A percentile compares a stretch with the other conserved stretches of the same genome.
Conservation (phyloP, 2,329 filamentous ascomycete species). For the Emergomyces orientalis region DNA sequence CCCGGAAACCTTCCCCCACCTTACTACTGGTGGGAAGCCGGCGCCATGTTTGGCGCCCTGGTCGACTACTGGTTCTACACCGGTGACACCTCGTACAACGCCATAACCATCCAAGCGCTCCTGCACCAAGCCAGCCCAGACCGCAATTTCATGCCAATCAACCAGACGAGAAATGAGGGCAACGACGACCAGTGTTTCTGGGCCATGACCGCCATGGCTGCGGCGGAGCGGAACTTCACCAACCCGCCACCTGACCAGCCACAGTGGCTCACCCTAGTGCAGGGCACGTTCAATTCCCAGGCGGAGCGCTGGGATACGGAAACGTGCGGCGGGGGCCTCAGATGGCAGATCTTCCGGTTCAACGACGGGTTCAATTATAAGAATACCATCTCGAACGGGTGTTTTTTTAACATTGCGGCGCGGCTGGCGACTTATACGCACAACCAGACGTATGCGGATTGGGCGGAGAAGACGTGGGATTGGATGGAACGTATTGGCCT, state of each 20-base stretch:
- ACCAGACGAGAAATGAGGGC: conserved; percentile 22
- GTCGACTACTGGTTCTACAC: conserved; percentile 84
- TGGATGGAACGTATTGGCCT: conserved; percentile 36
- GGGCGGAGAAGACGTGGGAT: conserved; percentile 29
- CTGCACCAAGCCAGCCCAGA: conserved; percentile 58
- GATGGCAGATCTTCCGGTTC: conserved; percentile 66
- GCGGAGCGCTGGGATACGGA: conserved; percentile 56
- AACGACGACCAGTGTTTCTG: conserved; percentile 39
- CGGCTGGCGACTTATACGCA: conserved; percentile 32
- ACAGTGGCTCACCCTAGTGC: conserved; percentile 63
- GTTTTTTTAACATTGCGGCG: conserved; percentile 43
- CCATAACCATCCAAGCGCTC: conserved; percentile 53
- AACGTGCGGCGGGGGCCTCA: conserved; percentile 61
- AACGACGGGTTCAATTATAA: conserved; percentile 44
- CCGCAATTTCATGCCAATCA: conserved; percentile 60
- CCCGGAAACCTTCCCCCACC: conserved; percentile 27
- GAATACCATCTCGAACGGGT: conserved; percentile 45
- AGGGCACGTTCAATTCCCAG: conserved; percentile 71
- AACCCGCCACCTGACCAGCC: conserved; percentile 39
- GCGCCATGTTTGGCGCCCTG: conserved; percentile 42
- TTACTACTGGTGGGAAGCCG: conserved; percentile 33
- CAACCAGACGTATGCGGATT: conserved; percentile 32
- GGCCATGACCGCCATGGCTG: conserved; percentile 31
- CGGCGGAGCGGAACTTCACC: conserved; percentile 30
- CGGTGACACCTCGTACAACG: conserved; percentile 61